These are phyloP conservation scores for Dunaliella primolecta DNA, from an alignment of 139 green algal genomes.

Conservation along the genomic window DNA sequence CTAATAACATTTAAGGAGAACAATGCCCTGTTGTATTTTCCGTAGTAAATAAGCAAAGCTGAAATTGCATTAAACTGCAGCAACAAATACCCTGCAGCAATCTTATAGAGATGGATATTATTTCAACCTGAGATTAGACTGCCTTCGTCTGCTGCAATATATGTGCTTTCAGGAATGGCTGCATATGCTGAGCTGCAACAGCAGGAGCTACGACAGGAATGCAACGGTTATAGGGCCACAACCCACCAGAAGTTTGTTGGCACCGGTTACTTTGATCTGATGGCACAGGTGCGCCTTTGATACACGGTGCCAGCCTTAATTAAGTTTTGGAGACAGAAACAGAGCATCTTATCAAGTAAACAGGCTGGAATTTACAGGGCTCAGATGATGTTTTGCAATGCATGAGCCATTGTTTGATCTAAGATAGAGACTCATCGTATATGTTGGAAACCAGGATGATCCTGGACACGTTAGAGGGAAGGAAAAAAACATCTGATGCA, in stretches of 20 bases:
- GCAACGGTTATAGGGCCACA: constrained; percentile 46
- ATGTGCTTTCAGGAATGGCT: constrained; percentile 53
- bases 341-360: not conserved
- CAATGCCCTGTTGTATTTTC: too few relatives aligned
- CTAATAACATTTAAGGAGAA: too few relatives aligned
- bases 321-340: not conserved
- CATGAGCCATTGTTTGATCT: not conserved
- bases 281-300: constrained; percentile 12
- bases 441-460: not conserved
- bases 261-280: constrained; percentile 77
- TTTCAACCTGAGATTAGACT: too few relatives aligned
- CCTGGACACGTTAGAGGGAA: not conserved
- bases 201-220: constrained; percentile 68
- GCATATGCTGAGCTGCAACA: constrained; percentile 79
- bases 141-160: not conserved
- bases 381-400: not conserved
- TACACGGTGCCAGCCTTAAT: not conserved
- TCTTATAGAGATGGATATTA: not conserved
- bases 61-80: not conserved
- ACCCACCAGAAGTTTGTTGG: constrained; percentile 61
- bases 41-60: too few relatives aligned
- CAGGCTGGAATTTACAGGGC: not conserved
- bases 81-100: not conserved
- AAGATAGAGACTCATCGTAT: not conserved
- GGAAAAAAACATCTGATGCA: too few relatives aligned